These are phyloP conservation scores for Magnusiomyces suaveolens DNA, from an alignment of 1,139 yeast species.

Conservation along the genomic window DNA sequence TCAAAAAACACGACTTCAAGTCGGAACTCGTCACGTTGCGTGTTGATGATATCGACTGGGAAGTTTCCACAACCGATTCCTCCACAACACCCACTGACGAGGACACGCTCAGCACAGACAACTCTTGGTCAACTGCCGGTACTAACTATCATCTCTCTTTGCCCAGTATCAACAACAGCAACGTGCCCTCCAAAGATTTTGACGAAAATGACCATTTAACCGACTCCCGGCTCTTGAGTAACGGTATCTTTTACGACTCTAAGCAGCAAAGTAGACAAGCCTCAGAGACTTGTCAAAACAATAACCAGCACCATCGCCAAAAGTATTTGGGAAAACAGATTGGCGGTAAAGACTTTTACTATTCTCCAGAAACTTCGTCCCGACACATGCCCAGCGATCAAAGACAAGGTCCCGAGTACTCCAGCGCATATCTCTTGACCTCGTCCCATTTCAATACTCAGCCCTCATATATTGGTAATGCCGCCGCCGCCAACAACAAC, in stretches of 20 bases:
- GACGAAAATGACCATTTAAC: neutral
- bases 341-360: neutral
- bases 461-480: too few relatives aligned
- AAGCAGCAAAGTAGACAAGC: neutral
- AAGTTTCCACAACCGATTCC: constrained; percentile 3
- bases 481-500: neutral
- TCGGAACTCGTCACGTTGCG: constrained; percentile 8
- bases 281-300: neutral
- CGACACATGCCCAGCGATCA: too few relatives aligned
- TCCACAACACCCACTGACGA: constrained; percentile 4
- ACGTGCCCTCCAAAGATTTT: constrained; percentile 1
- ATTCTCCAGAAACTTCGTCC: neutral
- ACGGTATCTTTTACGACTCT: neutral
- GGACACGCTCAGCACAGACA: neutral
- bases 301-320: neutral
- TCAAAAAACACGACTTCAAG: constrained; percentile 12
- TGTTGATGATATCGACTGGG: constrained; percentile 12
- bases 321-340: constrained; percentile 2
- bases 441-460: neutral
- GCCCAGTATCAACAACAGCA: neutral
- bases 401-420: too few relatives aligned
- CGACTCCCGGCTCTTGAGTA: neutral
- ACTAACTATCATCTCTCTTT: neutral
- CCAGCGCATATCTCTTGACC: neutral
- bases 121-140: neutral